Percentiles rank a stretch among this genome's conserved stretches.
These are phyloP conservation scores for Blumeria hordei DNA, from an alignment of 2,329 filamentous ascomycete species.

Conservation along the genomic window DNA sequence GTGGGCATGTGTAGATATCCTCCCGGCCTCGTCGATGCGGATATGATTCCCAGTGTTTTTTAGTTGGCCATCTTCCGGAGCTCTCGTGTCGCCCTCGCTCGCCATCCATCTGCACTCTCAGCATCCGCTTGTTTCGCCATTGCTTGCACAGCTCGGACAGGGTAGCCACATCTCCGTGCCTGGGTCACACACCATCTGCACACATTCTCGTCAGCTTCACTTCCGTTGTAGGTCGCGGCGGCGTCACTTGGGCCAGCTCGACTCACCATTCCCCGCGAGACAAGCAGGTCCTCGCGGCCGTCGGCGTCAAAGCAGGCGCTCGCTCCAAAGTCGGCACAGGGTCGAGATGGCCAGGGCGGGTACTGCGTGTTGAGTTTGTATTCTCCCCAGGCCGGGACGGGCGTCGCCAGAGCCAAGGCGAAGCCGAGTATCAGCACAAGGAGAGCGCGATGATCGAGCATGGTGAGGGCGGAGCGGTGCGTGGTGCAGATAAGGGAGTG, in stretches of 20 bases:
- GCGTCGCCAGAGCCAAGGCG: not conserved
- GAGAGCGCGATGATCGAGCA: not conserved
- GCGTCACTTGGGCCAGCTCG: not conserved
- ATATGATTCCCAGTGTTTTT: too few relatives aligned
- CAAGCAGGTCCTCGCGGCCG: not conserved
- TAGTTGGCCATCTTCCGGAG: too few relatives aligned
- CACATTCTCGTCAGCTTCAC: not conserved
- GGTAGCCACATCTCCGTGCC: conserved; percentile 1
- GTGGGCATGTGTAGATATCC: too few relatives aligned
- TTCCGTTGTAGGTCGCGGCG: too few relatives aligned
- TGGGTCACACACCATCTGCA: not conserved
- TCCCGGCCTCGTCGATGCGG: too few relatives aligned
- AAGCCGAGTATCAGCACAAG: not conserved
- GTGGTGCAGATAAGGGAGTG: too few relatives aligned
- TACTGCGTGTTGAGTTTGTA: not conserved
- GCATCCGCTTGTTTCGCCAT: not conserved
- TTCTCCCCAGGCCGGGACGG: not conserved
- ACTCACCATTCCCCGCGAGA: not conserved
- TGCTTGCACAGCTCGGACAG: not conserved
- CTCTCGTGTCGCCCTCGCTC: too few relatives aligned
- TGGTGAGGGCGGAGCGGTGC: too few relatives aligned
- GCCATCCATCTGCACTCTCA: not conserved
- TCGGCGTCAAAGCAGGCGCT: not conserved
- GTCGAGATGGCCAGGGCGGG: not conserved
- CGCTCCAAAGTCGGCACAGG: not conserved